phyloP scores from a whole-genome alignment of 768 basidiomycete genomes.

The Grammothele lineata region DNA sequence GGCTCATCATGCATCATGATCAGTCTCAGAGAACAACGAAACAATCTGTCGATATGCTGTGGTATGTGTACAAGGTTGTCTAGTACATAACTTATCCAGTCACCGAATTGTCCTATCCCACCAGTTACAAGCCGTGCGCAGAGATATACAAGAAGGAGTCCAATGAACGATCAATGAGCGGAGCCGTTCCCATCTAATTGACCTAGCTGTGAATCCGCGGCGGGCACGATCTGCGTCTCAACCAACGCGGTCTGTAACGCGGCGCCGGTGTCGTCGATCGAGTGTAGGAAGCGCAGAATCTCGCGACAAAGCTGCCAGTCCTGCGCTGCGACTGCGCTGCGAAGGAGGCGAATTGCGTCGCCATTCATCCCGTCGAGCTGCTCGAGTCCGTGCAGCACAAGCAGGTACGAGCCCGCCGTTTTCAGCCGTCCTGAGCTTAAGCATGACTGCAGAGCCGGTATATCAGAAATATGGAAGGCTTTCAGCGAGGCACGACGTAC shows the following conservation, averaged over 20 bases:
- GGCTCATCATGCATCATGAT: no score
- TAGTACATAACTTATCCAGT: no score
- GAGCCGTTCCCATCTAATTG: constrained; percentile 9
- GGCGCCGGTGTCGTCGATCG: constrained; percentile 81
- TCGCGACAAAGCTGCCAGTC: constrained; percentile 94
- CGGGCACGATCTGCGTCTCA: constrained; percentile 40
- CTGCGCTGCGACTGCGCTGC: constrained; percentile 66
- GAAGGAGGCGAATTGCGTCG: constrained; percentile 79
- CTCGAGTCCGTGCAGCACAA: constrained; percentile 92
- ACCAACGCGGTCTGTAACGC: constrained; percentile 61
- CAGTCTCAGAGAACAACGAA: no score
- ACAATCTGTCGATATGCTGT: no score
- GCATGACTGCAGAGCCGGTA: constrained; percentile 55
- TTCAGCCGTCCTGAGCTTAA: constrained; percentile 67
- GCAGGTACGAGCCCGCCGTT: constrained; percentile 88
- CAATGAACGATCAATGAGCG: constrained; percentile 1
- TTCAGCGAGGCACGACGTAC: constrained; percentile 45
- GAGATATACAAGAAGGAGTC: neutral
- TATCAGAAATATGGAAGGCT: neutral
- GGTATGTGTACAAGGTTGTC: no score
- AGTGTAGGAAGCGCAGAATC: constrained; percentile 86
- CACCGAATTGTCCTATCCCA: no score
- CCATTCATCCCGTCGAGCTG: constrained; percentile 75
- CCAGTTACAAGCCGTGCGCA: no score
- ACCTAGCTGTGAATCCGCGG: constrained; percentile 5